Evolutionary conservation across 2,329 filamentous ascomycete species (phyloP).

Genomic region (Calcarisporium arbuscula): DNA sequence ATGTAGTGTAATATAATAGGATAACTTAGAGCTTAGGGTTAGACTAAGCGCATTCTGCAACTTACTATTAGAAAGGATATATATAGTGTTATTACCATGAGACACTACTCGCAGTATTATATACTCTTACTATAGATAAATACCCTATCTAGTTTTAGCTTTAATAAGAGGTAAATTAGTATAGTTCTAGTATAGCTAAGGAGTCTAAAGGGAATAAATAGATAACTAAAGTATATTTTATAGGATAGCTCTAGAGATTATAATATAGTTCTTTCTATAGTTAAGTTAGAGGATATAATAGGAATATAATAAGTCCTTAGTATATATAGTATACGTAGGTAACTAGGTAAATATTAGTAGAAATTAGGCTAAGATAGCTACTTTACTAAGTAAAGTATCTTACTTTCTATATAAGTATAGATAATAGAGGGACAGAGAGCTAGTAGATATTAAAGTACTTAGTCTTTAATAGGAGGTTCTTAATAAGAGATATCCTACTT

Average conservation of each 20-base stretch:
- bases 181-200: conserved; percentile 8
- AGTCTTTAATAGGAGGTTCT: conserved; percentile 11
- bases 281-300: conserved; percentile 11
- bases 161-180: conserved; percentile 21
- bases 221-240: conserved; percentile 14
- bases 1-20: too few relatives aligned
- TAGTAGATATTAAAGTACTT: conserved; percentile 12
- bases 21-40: too few relatives aligned
- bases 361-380: conserved; percentile 7
- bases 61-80: too few relatives aligned
- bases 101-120: too few relatives aligned
- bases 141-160: too few relatives aligned
- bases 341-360: conserved; percentile 17
- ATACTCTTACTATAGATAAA: too few relatives aligned
- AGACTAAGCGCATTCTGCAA: too few relatives aligned
- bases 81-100: too few relatives aligned
- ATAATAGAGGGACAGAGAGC: conserved; percentile 18
- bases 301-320: conserved; percentile 19
- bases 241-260: conserved; percentile 15
- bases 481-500: neutral
- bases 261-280: conserved; percentile 15
- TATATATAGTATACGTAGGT: conserved; percentile 18
- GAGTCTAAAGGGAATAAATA: too few relatives aligned
- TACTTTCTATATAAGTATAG: conserved; percentile 16
- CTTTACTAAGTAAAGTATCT: conserved; percentile 12